Evolutionary conservation across 164 flowering plant genomes (phyloP).

Genomic region (Buxus sempervirens): DNA sequence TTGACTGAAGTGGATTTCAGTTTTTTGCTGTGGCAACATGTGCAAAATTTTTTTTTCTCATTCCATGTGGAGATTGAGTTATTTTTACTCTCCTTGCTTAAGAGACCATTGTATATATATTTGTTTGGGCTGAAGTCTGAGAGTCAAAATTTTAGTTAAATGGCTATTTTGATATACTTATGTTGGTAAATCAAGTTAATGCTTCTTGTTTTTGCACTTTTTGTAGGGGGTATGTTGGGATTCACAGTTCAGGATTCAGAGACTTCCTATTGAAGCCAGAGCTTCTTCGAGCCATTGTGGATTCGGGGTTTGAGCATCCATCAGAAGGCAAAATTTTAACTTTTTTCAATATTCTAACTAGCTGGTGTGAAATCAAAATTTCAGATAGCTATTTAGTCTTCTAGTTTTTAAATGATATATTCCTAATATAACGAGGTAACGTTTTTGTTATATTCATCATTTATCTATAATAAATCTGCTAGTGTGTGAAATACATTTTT

Average conservation of each 20-base stretch:
- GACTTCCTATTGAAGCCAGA: conserved; percentile 97
- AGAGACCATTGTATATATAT: not conserved
- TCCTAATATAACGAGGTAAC: too few relatives aligned
- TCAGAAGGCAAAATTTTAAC: conserved; percentile 70
- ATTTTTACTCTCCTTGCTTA: too few relatives aligned
- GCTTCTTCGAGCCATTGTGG: conserved; percentile 91
- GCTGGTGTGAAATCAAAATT: not conserved
- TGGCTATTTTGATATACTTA: not conserved
- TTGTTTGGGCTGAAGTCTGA: not conserved
- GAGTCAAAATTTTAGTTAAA: not conserved
- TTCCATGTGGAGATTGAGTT: too few relatives aligned
- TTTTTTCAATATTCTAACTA: not conserved
- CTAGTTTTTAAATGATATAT: too few relatives aligned
- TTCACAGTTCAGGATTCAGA: conserved; percentile 97
- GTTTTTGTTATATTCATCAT: too few relatives aligned
- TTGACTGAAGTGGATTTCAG: too few relatives aligned
- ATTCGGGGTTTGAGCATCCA: conserved; percentile 98
- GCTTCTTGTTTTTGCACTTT: not conserved
- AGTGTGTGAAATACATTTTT: too few relatives aligned
- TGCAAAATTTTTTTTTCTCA: too few relatives aligned
- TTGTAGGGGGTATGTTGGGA: conserved; percentile 90
- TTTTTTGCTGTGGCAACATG: too few relatives aligned
- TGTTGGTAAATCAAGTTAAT: not conserved
- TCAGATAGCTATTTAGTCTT: not conserved
- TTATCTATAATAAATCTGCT: too few relatives aligned